A percentile compares a stretch with the other conserved stretches of the same genome.
phyloP scores from a whole-genome alignment of 2,329 filamentous ascomycete species.

The Phialophora expanda region DNA sequence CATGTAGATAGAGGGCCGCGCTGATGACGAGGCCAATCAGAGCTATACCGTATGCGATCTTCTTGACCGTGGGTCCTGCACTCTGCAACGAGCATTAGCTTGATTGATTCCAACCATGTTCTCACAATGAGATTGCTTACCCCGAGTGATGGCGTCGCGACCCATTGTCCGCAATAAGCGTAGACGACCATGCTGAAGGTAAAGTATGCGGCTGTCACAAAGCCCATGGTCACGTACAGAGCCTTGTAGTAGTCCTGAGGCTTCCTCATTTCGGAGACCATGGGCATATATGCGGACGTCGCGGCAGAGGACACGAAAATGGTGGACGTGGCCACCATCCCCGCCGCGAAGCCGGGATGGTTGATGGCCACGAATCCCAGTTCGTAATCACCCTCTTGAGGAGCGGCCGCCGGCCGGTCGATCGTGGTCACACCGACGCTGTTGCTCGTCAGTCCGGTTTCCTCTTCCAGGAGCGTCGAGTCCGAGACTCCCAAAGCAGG shows the following conservation, averaged over 20 bases:
- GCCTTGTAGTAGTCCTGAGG: constrained; percentile 87
- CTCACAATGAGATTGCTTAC: not conserved
- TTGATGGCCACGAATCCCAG: constrained; percentile 42
- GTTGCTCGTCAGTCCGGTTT: not conserved
- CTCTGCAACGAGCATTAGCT: constrained; percentile 39
- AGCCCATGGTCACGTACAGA: constrained; percentile 74
- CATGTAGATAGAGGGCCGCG: constrained; percentile 53
- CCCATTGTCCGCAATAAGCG: constrained; percentile 53
- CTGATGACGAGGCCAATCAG: constrained; percentile 46
- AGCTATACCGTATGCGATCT: constrained; percentile 51
- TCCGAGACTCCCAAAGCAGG: not conserved
- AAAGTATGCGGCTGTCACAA: constrained; percentile 46
- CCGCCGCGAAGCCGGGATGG: constrained; percentile 39
- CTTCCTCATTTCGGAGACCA: constrained; percentile 90
- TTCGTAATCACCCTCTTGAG: constrained; percentile 38
- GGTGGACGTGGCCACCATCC: constrained; percentile 42
- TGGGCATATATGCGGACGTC: constrained; percentile 74
- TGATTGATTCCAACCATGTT: not conserved
- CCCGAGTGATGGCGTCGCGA: constrained; percentile 55
- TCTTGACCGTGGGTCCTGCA: constrained; percentile 51
- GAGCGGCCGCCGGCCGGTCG: constrained; percentile 44
- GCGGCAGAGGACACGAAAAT: constrained; percentile 44
- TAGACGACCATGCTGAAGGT: constrained; percentile 52
- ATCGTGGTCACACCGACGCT: constrained; percentile 42
- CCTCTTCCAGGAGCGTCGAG: not conserved